Evolutionary conservation across 192 early-diverging fungal species (phyloP).

Genomic region (Kickxella alabastrina): DNA sequence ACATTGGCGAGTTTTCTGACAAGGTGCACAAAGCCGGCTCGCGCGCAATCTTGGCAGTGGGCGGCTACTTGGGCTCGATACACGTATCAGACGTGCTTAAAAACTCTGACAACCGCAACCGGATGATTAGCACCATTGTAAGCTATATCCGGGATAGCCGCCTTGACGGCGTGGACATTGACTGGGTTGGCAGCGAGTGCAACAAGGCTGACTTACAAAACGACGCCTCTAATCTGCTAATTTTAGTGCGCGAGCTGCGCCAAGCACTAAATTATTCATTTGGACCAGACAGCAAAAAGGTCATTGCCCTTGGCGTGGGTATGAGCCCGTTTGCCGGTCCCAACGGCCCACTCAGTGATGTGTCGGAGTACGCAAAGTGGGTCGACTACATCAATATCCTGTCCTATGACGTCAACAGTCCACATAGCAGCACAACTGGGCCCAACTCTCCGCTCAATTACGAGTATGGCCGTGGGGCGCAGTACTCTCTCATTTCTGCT

Average conservation of each 20-base stretch:
- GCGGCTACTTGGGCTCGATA: conserved; percentile 71
- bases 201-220: conserved; percentile 52
- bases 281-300: conserved; percentile 24
- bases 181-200: conserved; percentile 63
- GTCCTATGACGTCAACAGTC: conserved; percentile 61
- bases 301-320: conserved; percentile 62
- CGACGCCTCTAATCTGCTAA: conserved; percentile 62
- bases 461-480: conserved; percentile 17
- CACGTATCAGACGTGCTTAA: conserved; percentile 56
- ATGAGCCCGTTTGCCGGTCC: conserved; percentile 57
- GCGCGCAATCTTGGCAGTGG: conserved; percentile 62
- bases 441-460: conserved; percentile 60
- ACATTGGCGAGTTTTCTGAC: conserved; percentile 11
- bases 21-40: conserved; percentile 22
- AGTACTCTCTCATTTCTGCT: conserved; percentile 45
- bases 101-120: conserved; percentile 20
- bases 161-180: conserved; percentile 62
- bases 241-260: conserved; percentile 58
- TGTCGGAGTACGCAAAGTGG: conserved; percentile 56
- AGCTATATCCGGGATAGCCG: conserved; percentile 36
- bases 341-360: conserved; percentile 50
- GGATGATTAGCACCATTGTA: conserved; percentile 38
- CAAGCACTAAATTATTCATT: conserved; percentile 43
- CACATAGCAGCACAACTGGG: conserved; percentile 52
- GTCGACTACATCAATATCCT: conserved; percentile 68